Base-by-base conservation (phyloP, 2,329 filamentous ascomycete species). In the Botrytis paeoniae region DNA sequence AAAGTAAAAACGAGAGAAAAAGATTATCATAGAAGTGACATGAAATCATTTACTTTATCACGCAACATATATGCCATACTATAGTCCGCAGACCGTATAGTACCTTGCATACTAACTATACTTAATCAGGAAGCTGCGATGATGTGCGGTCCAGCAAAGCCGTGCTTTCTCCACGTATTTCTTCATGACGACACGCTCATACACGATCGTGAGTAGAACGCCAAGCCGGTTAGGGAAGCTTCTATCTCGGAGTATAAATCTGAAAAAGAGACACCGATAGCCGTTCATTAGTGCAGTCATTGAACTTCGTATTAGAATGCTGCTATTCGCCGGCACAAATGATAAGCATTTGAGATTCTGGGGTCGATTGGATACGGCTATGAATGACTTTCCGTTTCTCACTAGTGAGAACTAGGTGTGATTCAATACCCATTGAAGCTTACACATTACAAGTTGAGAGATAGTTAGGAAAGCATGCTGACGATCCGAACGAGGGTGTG, bases 121-220 rank as follows among this genome's bases (percentile, higher is more conserved):
- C 70, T 71, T 18, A 65, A 71, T 59, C 60, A 71, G 70, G 70
- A 51, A 71, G 70, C 41, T 71, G 70, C 45, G 61, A 66, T 51
- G 64, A 18, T 29, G 16, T 54, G 32, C 32, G 32, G 22, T 66
- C 22, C 20, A 51, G 9, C 48, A 39, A 68, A 68, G 45, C 39
- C 35, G 10, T 68, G 45, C 25, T 39, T 68, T 68, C 45, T 54
- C 45, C 64, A 54, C 64, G 35, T 39, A 66, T 54, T 54, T 54
- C 45, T 66, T 54, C 45, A 66, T 66, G 14, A 39, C 25, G 20
- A 35, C 29, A 45, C 35, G 10, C 22, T 51, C 32, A 66, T 66
- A 20, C 29, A 62, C 25, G 60, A 39, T 62, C 35, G 60, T 4
- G 45, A 37, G 37, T 29, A 57, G 5, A 68, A n/a, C 35, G 48